Base-by-base conservation (phyloP, 495 filamentous ascomycete genomes). In the Clohesyomyces aquaticus region DNA sequence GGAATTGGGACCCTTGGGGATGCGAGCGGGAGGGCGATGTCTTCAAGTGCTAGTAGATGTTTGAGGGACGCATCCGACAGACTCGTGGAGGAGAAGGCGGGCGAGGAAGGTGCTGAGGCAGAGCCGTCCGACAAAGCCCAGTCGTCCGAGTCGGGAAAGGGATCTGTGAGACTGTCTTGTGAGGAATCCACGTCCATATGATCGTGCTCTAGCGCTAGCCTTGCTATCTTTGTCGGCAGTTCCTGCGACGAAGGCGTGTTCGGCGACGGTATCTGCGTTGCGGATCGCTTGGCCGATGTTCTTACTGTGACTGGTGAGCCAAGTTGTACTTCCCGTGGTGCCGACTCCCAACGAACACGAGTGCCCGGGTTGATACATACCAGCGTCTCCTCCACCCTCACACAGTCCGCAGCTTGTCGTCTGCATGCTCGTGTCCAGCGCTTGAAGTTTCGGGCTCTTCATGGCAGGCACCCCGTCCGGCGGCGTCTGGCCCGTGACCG, bases 341-440 rank as follows among this genome's bases (percentile, higher is more conserved):
- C n/a, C n/a, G n/a, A n/a, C n/a, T n/a, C n/a, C n/a, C n/a, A n/a
- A n/a, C n/a, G n/a, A n/a, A n/a, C n/a, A n/a, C n/a, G n/a, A n/a
- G n/a, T n/a, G n/a, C n/a, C n/a, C n/a, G n/a, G n/a, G n/a, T n/a
- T n/a, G n/a, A n/a, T n/a, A n/a, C n/a, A n/a, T n/a, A n/a, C 42
- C 60, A 42, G 18, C 45, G 28, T 53, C 59, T 4, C 19, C 53
- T 2, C 51, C 51, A 18, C 27, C 41, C 35, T 59, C 62, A 27
- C 62, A 65, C 16, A 65, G 62, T 8, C 49, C 49, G 55, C 62
- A 65, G 62, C 55, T 60, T 14, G 60, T 50, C 6, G 55, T 50
- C 51, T 61, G 56, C 56, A 66, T 57, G 52, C 58, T 66, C 29
- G 63, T 66, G 63, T 66, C 63, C 29, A 66, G 63, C 9, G 63